phyloP scores from a whole-genome alignment of 2,329 filamentous ascomycete genomes.

The Myriangium duriaei region DNA sequence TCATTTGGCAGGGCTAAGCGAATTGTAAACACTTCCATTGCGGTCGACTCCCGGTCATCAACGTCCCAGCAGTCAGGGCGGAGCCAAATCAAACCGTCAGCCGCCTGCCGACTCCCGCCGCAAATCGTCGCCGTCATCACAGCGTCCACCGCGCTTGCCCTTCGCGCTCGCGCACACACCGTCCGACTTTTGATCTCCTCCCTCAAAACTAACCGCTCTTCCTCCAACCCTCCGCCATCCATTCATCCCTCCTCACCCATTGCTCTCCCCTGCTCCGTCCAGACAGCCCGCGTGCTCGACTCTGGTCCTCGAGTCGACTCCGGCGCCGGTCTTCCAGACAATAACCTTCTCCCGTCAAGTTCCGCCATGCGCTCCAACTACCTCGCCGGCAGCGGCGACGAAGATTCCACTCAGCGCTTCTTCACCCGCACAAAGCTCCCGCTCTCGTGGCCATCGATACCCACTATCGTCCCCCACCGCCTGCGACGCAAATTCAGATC shows the following conservation, averaged over 20 bases:
- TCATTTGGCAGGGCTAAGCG: background rate
- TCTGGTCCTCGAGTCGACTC: background rate
- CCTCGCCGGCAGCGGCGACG: conserved; percentile 13
- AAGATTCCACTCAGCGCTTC: conserved; percentile 26
- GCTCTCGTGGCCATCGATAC: conserved; percentile 36
- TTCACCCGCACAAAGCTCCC: conserved; percentile 32
- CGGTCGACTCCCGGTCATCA: too few relatives aligned
- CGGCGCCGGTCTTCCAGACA: background rate
- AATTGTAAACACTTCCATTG: too few relatives aligned
- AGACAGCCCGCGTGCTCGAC: background rate
- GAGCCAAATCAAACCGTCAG: background rate
- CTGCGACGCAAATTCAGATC: conserved; percentile 52
- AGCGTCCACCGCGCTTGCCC: background rate
- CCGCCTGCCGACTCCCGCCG: too few relatives aligned
- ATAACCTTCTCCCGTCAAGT: conserved; percentile 2
- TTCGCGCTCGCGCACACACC: background rate
- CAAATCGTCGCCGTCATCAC: background rate
- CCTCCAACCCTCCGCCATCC: too few relatives aligned
- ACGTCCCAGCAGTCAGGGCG: background rate
- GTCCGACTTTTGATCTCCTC: background rate
- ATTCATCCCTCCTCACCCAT: background rate
- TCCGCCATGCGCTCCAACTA: conserved; percentile 8
- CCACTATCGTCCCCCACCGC: conserved; percentile 48
- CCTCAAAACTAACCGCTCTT: background rate
- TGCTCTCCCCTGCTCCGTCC: background rate